Evolutionary conservation across 2,329 filamentous ascomycete species (phyloP).

Genomic region (Microdochium nivale): DNA sequence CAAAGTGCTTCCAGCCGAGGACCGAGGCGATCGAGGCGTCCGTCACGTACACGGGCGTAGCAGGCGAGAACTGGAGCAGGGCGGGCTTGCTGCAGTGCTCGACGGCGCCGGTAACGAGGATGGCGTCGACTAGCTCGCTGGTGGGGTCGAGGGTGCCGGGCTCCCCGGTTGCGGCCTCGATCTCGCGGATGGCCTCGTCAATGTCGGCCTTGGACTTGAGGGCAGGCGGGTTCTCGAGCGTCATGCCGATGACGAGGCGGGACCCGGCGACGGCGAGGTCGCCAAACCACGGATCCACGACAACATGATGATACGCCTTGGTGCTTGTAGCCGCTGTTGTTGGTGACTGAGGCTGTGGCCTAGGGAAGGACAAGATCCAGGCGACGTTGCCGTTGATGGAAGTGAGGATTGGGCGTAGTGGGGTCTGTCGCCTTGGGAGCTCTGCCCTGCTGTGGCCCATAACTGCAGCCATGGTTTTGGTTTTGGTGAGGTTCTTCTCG

Average conservation of each 20-base stretch:
- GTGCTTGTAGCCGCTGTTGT: too few species aligned
- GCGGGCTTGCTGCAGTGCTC: neutral
- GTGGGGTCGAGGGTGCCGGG: too few species aligned
- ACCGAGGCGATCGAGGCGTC: neutral
- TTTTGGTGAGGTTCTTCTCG: neutral
- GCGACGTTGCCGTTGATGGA: neutral
- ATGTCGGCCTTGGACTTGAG: neutral
- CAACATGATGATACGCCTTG: neutral
- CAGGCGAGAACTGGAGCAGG: neutral
- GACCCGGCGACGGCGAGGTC: neutral
- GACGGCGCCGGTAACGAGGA: neutral
- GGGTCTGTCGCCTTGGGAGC: neutral
- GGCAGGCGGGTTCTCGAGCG: neutral
- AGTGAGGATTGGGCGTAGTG: neutral
- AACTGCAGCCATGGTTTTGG: neutral
- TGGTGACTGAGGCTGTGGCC: neutral
- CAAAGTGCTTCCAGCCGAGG: neutral
- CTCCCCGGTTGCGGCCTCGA: neutral
- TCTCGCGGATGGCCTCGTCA: neutral
- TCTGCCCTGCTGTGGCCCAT: neutral
- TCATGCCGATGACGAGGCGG: neutral
- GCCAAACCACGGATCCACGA: neutral
- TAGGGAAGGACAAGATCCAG: neutral
- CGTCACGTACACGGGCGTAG: neutral
- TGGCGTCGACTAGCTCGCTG: neutral